Evolutionary conservation across 352 stramenopile species (phyloP).

Genomic region (Phytophthora niederhauseri): DNA sequence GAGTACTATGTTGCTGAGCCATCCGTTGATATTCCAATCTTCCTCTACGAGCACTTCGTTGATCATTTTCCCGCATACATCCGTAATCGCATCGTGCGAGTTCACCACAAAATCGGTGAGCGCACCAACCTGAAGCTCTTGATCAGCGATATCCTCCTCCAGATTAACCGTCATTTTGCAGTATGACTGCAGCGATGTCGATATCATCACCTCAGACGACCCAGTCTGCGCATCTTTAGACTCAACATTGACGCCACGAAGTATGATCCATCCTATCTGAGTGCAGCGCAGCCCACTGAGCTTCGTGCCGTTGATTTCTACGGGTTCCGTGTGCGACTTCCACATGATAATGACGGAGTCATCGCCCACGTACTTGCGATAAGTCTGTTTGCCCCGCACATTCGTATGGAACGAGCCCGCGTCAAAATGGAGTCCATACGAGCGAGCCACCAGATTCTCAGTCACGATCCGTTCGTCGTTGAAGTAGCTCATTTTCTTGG

Average conservation of each 20-base stretch:
- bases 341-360: conserved; percentile 48
- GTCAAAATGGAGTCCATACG: conserved; percentile 37
- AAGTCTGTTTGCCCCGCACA: conserved; percentile 49
- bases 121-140: conserved; percentile 45
- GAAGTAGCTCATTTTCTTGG: conserved; percentile 40
- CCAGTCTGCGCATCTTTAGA: not conserved
- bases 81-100: conserved; percentile 39
- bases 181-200: conserved; percentile 57
- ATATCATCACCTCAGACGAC: conserved; percentile 24
- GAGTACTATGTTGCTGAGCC: conserved; percentile 26
- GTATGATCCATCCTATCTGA: conserved; percentile 39
- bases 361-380: conserved; percentile 47
- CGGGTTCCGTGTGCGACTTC: conserved; percentile 52
- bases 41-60: conserved; percentile 50
- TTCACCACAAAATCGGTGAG: conserved; percentile 56
- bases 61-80: conserved; percentile 39
- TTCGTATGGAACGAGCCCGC: conserved; percentile 34
- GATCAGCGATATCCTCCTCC: conserved; percentile 55
- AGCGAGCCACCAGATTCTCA: conserved; percentile 38
- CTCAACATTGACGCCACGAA: conserved; percentile 20
- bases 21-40: conserved; percentile 48
- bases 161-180: conserved; percentile 54
- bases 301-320: conserved; percentile 43
- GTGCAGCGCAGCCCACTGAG: conserved; percentile 40
- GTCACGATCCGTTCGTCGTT: conserved; percentile 37